Percentiles rank a stretch among this genome's conserved stretches.
phyloP scores from a whole-genome alignment of 352 stramenopile species.

The Albugo candida region DNA sequence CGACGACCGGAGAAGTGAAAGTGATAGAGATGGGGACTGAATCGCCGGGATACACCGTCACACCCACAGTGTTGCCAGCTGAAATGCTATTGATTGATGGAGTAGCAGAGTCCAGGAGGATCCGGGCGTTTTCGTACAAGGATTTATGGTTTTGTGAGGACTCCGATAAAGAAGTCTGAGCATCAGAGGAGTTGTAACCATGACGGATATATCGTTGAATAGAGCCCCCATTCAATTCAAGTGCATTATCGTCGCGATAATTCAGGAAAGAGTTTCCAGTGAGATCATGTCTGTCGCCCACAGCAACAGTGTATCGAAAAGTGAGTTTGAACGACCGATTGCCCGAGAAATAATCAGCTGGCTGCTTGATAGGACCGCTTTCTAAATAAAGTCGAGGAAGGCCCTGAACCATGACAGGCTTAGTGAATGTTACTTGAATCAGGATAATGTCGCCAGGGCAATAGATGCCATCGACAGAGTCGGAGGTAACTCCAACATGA shows the following conservation, averaged over 20 bases:
- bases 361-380: constrained; percentile 42
- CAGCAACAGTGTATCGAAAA: constrained; percentile 53
- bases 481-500: constrained; percentile 27
- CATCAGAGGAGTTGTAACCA: constrained; percentile 8
- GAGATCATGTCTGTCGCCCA: constrained; percentile 28
- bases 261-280: constrained; percentile 31
- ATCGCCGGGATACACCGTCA: constrained; percentile 21
- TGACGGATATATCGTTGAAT: constrained; percentile 24
- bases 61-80: constrained; percentile 13
- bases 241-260: constrained; percentile 31
- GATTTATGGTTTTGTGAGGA: constrained; percentile 18
- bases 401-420: constrained; percentile 37
- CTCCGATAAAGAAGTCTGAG: constrained; percentile 18
- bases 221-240: constrained; percentile 44
- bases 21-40: constrained; percentile 36
- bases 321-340: constrained; percentile 33
- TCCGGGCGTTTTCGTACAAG: constrained; percentile 24
- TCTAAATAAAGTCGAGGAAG: constrained; percentile 55
- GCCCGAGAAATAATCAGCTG: constrained; percentile 38
- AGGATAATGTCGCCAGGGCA: constrained; percentile 41
- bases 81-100: constrained; percentile 23
- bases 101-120: constrained; percentile 29
- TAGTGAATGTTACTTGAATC: constrained; percentile 55
- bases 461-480: constrained; percentile 32
- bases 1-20: constrained; percentile 33